Base-by-base conservation (phyloP, 345 rosid genomes). In the Cardamine chenopodiifolia region DNA sequence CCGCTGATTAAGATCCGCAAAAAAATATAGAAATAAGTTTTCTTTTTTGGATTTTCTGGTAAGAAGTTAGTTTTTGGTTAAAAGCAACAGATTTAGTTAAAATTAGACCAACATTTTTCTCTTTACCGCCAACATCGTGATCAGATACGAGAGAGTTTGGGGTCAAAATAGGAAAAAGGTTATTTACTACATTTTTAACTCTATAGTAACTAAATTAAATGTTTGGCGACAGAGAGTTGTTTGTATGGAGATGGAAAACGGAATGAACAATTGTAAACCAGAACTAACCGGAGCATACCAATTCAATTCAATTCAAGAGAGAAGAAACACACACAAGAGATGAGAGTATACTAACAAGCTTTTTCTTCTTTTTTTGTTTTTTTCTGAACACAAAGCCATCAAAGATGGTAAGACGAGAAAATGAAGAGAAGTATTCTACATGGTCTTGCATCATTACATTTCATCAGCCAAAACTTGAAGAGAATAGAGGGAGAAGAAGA, bases 381-480 rank as follows among this genome's bases (percentile, higher is more conserved):
- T 62, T 50, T 1, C 62, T 52, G 54, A 52, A 62, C 62, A 40
- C 53, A 62, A 62, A 19, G 19, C 68, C 48, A 60, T 35, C 68
- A 17, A 60, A 71, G 67, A 57, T 58, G 57, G 45, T 59, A 20
- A n/a, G 71, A 65, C 34, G 60, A 68, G 74, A 52, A 17, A 44
- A 53, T 12, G 26, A 76, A 70, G 80, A 76, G 8, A 70, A 34
- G 50, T 76, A 69, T 69, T 44, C 74, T 76, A 62, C 79, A 68
- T 60, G 56, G 35, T 76, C 42, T 75, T 62, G 70, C 71, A 75
- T 60, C 50, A 23, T 60, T 62, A 61, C 64, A 70, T 76, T 69
- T 55, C 71, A 76, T 62, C 75, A 62, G 45, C 66, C 75, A 76
- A 76, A 76, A 75, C 35, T 66, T 10, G 22, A 62, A 69, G 49